Base-by-base conservation (phyloP, 495 filamentous ascomycete species). In the Penicillium mononematosum region DNA sequence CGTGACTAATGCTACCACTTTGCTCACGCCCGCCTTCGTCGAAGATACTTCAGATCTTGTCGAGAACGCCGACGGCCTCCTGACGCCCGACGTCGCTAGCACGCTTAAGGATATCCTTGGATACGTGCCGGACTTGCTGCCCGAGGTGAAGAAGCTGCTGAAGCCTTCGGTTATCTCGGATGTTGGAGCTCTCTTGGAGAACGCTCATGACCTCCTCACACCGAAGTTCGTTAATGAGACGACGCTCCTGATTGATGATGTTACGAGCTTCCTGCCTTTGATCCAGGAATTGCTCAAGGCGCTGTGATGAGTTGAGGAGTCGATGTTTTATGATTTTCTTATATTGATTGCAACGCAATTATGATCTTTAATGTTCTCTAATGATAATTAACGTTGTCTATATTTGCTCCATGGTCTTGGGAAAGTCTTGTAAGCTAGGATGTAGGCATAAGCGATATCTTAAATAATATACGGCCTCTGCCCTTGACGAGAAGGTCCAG, bases 171-270 rank as follows among this genome's bases (percentile, higher is more conserved):
- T 70, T 5, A 63, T 79, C 51, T 63, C 63, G 41, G 70, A 73
- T 22, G 61, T 78, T 5, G 52, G 69, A 27, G 66, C 67, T n/a
- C 70, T 80, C 14, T 64, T 79, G 42, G 63, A 63, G 1, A 79
- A 79, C 43, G 75, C 75, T n/a, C 69, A 71, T 46, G 64, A 70
- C 24, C 67, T 79, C 2, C 52, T 79, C 11, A 76, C 72, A 2
- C 54, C 51, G 25, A 62, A 72, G 43, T 78, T 79, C 52, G 75
- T 78, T 14, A 70, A 76, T 46, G 66, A 77, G 60, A 70, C 67
- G 0, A 44, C 53, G 1, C 46, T 58, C 27, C 54, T 70, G 41
- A 70, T 70, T 24, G 44, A 45, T 22, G 68, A 70, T 55, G 68
- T 70, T 32, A 58, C 60, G 7, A 56, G 51, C 20, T 59, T 66